Base-by-base conservation (phyloP, 1,284 basidiomycete genomes). In the Xerocomus minutiporus region DNA sequence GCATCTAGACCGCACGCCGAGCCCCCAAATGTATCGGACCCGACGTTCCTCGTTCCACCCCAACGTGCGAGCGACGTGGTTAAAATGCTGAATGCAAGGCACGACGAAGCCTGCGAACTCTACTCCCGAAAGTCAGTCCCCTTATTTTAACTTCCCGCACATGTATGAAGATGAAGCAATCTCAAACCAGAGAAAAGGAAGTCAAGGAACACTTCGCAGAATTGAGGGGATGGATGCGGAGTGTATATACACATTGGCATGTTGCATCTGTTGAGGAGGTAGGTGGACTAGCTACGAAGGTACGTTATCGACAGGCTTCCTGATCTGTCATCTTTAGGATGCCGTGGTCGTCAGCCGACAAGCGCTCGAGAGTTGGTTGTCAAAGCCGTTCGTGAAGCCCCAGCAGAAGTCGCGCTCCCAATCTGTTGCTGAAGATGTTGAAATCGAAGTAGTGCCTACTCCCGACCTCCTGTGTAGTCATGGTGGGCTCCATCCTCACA, bases 191-290 rank as follows among this genome's bases (percentile, higher is more conserved):
- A 55, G 73, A 79, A 61, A 70, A 73, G 42, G 65, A 70, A 34
- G 67, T 73, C 5, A 72, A 69, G 56, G 63, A 58, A 12, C 67
- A 60, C 3, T 89, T 90, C 59, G 60, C 75, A 20, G 68, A 74
- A 52, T 63, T 78, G 47, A 75, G 84, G 42, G 63, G 68, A 15
- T 76, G 72, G 51, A 81, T 91, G 53, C 75, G 74, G 66, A 72
- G 76, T 34, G 79, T 91, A 8, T 91, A 84, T 67, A 74, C 60
- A 2, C 72, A 68, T 32, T 93, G 90, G 90, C 73, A 77, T 56
- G 60, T 82, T 3, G 61, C 68, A 17, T 73, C 75, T 34, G 59
- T 66, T 23, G 68, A 77, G 23, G 76, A 83, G 69, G 84, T 83
- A 59, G 34, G 62, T 56, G 17, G 51, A 54, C 39, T 59, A 31